A percentile compares a stretch with the other conserved stretches of the same genome.
These are phyloP conservation scores for Pseudisothecium myosuroides DNA, from an alignment of 225 moss, liverwort and hornwort species.

Conservation along the genomic window DNA sequence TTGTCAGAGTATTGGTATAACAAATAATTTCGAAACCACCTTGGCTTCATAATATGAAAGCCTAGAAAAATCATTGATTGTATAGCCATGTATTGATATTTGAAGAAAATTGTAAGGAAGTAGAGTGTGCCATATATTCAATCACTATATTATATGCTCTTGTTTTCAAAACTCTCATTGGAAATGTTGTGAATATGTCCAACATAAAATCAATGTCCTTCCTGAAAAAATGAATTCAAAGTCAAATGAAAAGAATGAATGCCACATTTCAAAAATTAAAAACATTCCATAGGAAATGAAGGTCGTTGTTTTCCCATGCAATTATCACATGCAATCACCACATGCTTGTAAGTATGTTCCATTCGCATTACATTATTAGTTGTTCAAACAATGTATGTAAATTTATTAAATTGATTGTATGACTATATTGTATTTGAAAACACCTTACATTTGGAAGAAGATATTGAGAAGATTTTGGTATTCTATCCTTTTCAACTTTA, in stretches of 20 bases:
- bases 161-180: not conserved
- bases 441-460: too few relatives aligned
- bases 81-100: not conserved
- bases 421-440: too few relatives aligned
- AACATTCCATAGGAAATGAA: not conserved
- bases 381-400: too few relatives aligned
- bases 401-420: too few relatives aligned
- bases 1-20: too few relatives aligned
- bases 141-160: not conserved
- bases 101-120: not conserved
- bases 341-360: not conserved
- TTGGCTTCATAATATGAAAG: too few relatives aligned
- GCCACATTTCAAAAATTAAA: not conserved
- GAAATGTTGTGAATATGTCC: not conserved
- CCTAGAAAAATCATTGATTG: too few relatives aligned
- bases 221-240: not conserved
- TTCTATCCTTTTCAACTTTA: not conserved
- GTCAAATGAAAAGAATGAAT: not conserved
- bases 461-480: not conserved
- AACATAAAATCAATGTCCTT: not conserved
- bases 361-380: too few relatives aligned
- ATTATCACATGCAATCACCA: not conserved
- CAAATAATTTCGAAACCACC: too few relatives aligned
- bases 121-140: not conserved
- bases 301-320: fast-evolving